Conservation (phyloP, 495 filamentous ascomycete species). For the Poronia punctata region DNA sequence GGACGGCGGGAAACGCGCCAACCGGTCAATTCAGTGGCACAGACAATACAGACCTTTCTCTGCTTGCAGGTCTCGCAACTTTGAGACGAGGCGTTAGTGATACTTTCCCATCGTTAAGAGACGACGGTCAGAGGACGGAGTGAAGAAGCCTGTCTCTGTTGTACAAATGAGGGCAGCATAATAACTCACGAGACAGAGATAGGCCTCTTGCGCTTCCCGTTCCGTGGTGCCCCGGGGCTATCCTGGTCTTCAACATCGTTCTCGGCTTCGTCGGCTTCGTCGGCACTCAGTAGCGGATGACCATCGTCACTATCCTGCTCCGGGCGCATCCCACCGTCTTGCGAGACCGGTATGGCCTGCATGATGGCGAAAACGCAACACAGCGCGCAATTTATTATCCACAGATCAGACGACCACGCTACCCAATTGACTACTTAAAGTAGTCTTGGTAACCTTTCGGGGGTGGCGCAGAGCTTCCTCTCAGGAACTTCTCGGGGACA, state of each 20-base stretch:
- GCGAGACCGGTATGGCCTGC: conserved; percentile 15
- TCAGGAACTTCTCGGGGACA: conserved; percentile 5
- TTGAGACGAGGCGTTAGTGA: conserved; percentile 18
- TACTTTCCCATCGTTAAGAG: conserved; percentile 1
- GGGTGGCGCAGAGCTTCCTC: neutral
- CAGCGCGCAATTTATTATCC: neutral
- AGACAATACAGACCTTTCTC: conserved; percentile 53
- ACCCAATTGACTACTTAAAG: neutral
- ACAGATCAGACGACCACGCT: neutral
- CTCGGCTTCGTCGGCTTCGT: conserved; percentile 13
- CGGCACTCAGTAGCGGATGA: conserved; percentile 23
- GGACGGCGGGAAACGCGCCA: neutral
- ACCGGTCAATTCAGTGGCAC: neutral
- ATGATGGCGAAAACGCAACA: conserved; percentile 7
- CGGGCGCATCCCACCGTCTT: conserved; percentile 13
- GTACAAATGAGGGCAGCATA: neutral
- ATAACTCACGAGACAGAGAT: conserved; percentile 50
- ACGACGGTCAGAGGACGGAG: neutral
- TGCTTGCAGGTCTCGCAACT: conserved; percentile 80
- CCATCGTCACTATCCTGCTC: conserved; percentile 26
- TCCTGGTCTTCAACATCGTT: conserved; percentile 35
- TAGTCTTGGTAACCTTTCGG: conserved; percentile 3
- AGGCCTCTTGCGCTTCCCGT: conserved; percentile 48
- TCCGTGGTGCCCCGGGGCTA: conserved; percentile 26
- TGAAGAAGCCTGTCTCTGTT: neutral